Conservation (phyloP, 306 rosid species). For the Ammopiptanthus mongolicus region DNA sequence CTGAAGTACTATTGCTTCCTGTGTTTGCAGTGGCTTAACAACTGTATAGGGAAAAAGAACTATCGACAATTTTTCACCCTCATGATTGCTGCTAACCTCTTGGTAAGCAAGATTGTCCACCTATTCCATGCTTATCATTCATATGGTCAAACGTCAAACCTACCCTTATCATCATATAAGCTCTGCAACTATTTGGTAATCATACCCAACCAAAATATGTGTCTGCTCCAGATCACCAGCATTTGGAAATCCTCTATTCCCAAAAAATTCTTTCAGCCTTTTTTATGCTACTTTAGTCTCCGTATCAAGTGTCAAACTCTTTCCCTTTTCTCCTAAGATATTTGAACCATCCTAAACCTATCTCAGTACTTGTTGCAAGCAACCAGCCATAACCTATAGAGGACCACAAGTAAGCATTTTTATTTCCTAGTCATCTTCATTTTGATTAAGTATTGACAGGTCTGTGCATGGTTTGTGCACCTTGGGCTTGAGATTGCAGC, state of each 20-base stretch:
- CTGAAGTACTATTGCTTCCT: constrained; percentile 10
- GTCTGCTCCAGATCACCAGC: neutral
- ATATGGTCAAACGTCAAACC: neutral
- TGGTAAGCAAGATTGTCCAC: constrained; percentile 62
- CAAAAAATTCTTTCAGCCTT: neutral
- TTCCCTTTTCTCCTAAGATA: neutral
- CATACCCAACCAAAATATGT: neutral
- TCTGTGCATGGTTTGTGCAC: constrained; percentile 54
- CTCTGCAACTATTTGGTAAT: neutral
- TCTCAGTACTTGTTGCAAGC: constrained; percentile 15
- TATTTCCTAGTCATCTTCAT: constrained; percentile 49
- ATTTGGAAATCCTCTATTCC: neutral
- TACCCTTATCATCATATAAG: neutral
- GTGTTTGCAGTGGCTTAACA: constrained; percentile 82
- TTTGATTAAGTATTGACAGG: constrained; percentile 61
- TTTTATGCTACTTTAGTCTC: neutral
- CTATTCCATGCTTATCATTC: constrained; percentile 9
- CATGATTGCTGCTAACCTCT: constrained; percentile 76
- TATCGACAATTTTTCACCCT: constrained; percentile 76
- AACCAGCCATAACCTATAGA: constrained; percentile 35
- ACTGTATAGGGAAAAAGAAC: constrained; percentile 77
- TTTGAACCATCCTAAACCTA: neutral
- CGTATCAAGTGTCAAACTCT: neutral
- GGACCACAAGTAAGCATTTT: constrained; percentile 37
- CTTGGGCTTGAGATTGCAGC: constrained; percentile 90